Evolutionary conservation across 805 yeast species (phyloP).

Genomic region (Zygotorulaspora danielsina): DNA sequence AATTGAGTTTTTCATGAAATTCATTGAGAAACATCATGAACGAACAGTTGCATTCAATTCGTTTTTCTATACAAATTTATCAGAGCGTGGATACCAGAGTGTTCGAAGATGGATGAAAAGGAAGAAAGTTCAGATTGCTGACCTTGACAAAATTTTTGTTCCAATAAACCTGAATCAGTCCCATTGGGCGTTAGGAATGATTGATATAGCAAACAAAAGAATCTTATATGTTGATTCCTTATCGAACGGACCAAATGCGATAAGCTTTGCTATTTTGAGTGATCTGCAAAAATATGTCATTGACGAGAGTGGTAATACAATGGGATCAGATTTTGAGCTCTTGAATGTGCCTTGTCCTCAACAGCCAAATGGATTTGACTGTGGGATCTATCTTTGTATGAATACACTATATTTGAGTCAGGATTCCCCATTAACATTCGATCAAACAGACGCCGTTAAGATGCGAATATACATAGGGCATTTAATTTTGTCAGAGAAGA

Average conservation of each 20-base stretch:
- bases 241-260: constrained; percentile 37
- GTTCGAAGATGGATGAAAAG: constrained; percentile 83
- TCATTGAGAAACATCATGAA: constrained; percentile 34
- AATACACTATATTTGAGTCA: constrained; percentile 60
- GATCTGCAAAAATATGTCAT: constrained; percentile 57
- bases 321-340: constrained; percentile 35
- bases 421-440: constrained; percentile 46
- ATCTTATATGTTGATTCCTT: constrained; percentile 79
- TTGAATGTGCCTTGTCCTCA: constrained; percentile 58
- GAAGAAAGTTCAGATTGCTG: constrained; percentile 60
- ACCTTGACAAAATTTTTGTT: constrained; percentile 61
- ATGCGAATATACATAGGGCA: constrained; percentile 50
- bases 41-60: constrained; percentile 74
- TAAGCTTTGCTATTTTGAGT: constrained; percentile 39
- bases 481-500: constrained; percentile 20
- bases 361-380: constrained; percentile 86
- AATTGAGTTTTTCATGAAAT: constrained; percentile 71
- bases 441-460: constrained; percentile 63
- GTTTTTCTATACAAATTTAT: constrained; percentile 74
- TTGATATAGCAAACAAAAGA: constrained; percentile 55
- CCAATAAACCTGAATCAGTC: constrained; percentile 82
- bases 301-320: constrained; percentile 53
- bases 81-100: constrained; percentile 69
- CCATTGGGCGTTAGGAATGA: constrained; percentile 89
- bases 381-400: constrained; percentile 91